These are phyloP conservation scores for Kalmusia sp. DNA, from an alignment of 2,329 filamentous ascomycete species.

Conservation along the genomic window DNA sequence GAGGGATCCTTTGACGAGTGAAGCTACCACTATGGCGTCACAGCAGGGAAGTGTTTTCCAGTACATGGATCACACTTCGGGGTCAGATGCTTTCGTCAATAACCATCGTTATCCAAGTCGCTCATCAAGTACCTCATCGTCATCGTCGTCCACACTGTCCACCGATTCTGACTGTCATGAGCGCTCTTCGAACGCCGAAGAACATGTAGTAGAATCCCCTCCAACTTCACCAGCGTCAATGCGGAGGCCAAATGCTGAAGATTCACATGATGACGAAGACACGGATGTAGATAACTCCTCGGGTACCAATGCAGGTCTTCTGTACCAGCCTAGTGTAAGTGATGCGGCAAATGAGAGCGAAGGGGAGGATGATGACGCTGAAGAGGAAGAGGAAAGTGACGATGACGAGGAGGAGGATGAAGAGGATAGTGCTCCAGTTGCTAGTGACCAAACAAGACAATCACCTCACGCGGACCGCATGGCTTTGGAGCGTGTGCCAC, in stretches of 20 bases:
- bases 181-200: slow-evolving; percentile 32
- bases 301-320: slow-evolving; percentile 40
- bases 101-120: slow-evolving; percentile 17
- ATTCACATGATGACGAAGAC: slow-evolving; percentile 16
- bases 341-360: slow-evolving; percentile 18
- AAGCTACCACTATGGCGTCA: slow-evolving; percentile 21
- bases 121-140: slow-evolving; percentile 29
- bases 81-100: slow-evolving; percentile 16
- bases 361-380: slow-evolving; percentile 27
- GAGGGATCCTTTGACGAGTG: slow-evolving; percentile 16
- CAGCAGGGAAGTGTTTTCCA: slow-evolving; percentile 37
- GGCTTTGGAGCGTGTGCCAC: slow-evolving; percentile 23
- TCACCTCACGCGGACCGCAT: slow-evolving; percentile 15
- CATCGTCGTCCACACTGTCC: slow-evolving; percentile 26
- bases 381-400: slow-evolving; percentile 20
- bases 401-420: slow-evolving; percentile 16
- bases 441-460: slow-evolving; percentile 11
- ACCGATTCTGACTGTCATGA: slow-evolving; percentile 25
- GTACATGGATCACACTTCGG: slow-evolving; percentile 27
- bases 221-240: slow-evolving; percentile 39
- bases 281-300: slow-evolving; percentile 33
- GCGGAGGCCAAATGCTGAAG: slow-evolving; percentile 19
- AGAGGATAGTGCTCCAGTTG: slow-evolving; percentile 8
- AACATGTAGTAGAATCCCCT: slow-evolving; percentile 30
- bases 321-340: slow-evolving; percentile 22